These are phyloP conservation scores for Stagonosporopsis cucurbitacearum DNA, from an alignment of 2,329 filamentous ascomycete genomes.

Conservation along the genomic window DNA sequence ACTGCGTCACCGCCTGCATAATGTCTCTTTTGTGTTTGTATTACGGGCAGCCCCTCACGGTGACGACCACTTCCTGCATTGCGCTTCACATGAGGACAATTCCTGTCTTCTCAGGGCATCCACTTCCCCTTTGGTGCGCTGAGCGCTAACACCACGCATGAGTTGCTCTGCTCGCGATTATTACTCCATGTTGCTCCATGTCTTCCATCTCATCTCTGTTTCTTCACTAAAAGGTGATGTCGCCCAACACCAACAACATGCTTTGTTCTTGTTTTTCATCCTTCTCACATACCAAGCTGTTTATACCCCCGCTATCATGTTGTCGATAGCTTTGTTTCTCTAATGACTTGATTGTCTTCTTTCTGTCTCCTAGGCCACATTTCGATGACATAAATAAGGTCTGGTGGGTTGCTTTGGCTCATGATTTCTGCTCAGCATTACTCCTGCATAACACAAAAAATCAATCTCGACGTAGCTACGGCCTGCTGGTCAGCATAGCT, in stretches of 20 bases:
- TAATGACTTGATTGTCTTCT: background rate
- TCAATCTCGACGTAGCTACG: slow-evolving; percentile 1
- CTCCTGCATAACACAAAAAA: background rate
- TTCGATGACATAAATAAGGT: slow-evolving; percentile 2
- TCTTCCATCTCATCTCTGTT: background rate
- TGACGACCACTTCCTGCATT: background rate
- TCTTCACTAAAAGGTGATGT: background rate
- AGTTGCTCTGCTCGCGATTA: too few relatives aligned
- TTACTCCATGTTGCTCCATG: background rate
- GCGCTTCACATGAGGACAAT: background rate
- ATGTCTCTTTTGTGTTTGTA: background rate
- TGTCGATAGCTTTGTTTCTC: slow-evolving; percentile 9
- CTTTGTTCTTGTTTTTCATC: background rate
- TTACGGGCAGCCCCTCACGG: background rate
- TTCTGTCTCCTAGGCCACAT: background rate
- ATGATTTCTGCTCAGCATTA: background rate
- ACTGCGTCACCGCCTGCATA: slow-evolving; percentile 9
- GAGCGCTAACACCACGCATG: too few relatives aligned
- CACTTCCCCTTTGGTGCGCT: too few relatives aligned
- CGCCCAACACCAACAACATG: background rate
- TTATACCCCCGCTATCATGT: slow-evolving; percentile 6
- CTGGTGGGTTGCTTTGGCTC: slow-evolving; percentile 2
- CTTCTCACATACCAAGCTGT: slow-evolving; percentile 1
- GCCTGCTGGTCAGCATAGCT: slow-evolving; percentile 3
- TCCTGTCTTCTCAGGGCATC: too few relatives aligned